phyloP scores from a whole-genome alignment of 2,329 filamentous ascomycete species.

The Neophaeococcomyces aloes region DNA sequence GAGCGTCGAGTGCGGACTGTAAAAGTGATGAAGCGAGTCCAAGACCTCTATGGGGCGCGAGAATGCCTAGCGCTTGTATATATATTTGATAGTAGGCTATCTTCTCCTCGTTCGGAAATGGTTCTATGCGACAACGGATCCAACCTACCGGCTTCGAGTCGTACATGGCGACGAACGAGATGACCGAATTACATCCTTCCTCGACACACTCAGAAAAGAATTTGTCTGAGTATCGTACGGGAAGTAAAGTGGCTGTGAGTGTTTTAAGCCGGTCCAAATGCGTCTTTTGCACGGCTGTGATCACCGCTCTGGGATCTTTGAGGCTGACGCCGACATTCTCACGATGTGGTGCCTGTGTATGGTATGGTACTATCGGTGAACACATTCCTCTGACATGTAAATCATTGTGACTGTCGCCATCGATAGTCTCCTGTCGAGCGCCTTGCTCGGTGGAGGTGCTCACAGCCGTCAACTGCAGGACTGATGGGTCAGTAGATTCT shows the following conservation, averaged over 20 bases:
- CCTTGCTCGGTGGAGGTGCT: not conserved
- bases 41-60: conserved; percentile 48
- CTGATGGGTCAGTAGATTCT: too few species aligned
- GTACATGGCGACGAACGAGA: conserved; percentile 53
- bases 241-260: conserved; percentile 48
- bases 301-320: conserved; percentile 35
- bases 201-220: conserved; percentile 53
- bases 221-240: conserved; percentile 49
- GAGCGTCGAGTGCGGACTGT: conserved; percentile 29
- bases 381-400: too few species aligned
- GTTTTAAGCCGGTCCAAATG: conserved; percentile 48
- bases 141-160: conserved; percentile 36
- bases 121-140: conserved; percentile 39
- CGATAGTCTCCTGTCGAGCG: too few species aligned
- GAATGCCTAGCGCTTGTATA: conserved; percentile 50
- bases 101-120: conserved; percentile 14
- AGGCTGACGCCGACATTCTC: too few species aligned
- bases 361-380: too few species aligned
- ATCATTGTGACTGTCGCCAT: too few species aligned
- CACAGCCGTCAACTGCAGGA: not conserved
- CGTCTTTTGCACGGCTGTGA: conserved; percentile 42
- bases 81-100: conserved; percentile 40
- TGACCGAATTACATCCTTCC: conserved; percentile 40
- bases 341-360: not conserved
- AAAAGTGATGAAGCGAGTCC: conserved; percentile 50